Evolutionary conservation across 345 rosid genomes (phyloP).

Genomic region (Excoecaria cochinchinensis): DNA sequence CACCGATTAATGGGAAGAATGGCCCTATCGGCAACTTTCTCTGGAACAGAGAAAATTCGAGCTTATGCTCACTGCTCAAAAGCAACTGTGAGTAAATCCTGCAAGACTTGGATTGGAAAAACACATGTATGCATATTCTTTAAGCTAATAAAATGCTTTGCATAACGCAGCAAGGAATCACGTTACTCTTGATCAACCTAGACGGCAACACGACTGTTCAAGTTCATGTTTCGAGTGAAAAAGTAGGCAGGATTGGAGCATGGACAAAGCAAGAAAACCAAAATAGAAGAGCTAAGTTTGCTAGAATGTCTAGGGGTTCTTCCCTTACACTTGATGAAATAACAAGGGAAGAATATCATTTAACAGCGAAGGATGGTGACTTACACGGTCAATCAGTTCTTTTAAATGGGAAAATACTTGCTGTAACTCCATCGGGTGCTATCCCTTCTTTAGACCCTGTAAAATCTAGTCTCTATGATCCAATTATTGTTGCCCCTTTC

Average conservation of each 20-base stretch:
- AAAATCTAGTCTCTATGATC: slow-evolving; percentile 24
- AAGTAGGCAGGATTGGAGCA: slow-evolving; percentile 15
- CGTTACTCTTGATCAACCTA: slow-evolving; percentile 52
- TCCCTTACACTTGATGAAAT: slow-evolving; percentile 7
- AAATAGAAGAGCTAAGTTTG: slow-evolving; percentile 23
- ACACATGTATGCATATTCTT: neutral
- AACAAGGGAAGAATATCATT: slow-evolving; percentile 46
- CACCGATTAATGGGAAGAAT: slow-evolving; percentile 47
- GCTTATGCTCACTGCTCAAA: slow-evolving; percentile 47
- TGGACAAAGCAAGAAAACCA: slow-evolving; percentile 15
- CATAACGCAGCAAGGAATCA: slow-evolving; percentile 39
- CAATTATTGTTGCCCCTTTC: slow-evolving; percentile 40
- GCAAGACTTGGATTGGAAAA: neutral
- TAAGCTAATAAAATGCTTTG: slow-evolving; percentile 1
- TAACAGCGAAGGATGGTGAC: slow-evolving; percentile 42
- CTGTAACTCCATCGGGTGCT: slow-evolving; percentile 26
- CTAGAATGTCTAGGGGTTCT: slow-evolving; percentile 29
- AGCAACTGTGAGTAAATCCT: slow-evolving; percentile 23
- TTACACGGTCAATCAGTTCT: slow-evolving; percentile 45
- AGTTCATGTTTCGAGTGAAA: slow-evolving; percentile 31
- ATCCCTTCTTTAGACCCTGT: slow-evolving; percentile 41
- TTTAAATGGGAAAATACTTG: slow-evolving; percentile 42
- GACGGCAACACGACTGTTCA: slow-evolving; percentile 31
- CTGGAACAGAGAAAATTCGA: slow-evolving; percentile 32
- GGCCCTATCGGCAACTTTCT: slow-evolving; percentile 31